Evolutionary conservation across 495 filamentous ascomycete species (phyloP).

Genomic region (Talaromyces thailandensis): DNA sequence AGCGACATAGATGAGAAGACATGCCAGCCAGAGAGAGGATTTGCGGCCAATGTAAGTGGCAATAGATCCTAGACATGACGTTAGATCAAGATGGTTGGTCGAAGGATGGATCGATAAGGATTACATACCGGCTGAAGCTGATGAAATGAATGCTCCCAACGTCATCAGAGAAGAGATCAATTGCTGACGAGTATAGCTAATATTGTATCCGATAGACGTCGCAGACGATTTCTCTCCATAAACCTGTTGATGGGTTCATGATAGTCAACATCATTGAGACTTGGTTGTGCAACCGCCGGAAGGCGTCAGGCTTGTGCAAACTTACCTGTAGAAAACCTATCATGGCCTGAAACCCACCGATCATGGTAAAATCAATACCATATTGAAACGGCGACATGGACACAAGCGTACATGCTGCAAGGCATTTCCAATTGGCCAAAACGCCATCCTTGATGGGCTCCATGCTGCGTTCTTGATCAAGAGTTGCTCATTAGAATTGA

Average conservation of each 20-base stretch:
- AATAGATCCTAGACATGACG: neutral
- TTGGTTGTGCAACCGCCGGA: neutral
- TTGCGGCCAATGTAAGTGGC: neutral
- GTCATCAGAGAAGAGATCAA: conserved; percentile 37
- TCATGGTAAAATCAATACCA: neutral
- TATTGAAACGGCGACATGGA: neutral
- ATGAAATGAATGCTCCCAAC: conserved; percentile 50
- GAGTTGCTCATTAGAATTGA: too few relatives aligned
- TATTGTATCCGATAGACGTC: neutral
- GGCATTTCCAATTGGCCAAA: neutral
- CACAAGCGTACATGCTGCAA: neutral
- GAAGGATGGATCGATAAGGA: neutral
- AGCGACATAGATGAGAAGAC: neutral
- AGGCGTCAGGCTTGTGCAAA: neutral
- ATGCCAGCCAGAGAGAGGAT: neutral
- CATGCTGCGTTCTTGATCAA: neutral
- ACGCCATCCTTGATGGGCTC: neutral
- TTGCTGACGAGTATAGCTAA: conserved; percentile 23
- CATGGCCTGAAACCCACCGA: neutral
- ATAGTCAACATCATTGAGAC: neutral
- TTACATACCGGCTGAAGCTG: conserved; percentile 35
- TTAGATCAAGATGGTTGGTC: neutral
- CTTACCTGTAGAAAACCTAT: neutral
- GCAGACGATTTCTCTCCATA: neutral
- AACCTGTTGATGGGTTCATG: neutral